These are phyloP conservation scores for Fusarium heterosporum DNA, from an alignment of 2,329 filamentous ascomycete genomes.

Conservation along the genomic window DNA sequence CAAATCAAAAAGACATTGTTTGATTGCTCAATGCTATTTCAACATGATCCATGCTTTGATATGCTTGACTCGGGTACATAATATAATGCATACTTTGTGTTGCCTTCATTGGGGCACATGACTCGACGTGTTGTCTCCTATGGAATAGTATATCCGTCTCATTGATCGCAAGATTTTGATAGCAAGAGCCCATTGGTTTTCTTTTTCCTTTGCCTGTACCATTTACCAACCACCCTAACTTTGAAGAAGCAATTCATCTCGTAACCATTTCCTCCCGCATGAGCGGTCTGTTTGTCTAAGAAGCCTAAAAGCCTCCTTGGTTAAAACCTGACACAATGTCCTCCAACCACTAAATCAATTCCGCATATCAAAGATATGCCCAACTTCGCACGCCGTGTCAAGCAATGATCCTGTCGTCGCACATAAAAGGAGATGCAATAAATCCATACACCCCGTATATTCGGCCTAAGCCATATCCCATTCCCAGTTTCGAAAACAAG, in stretches of 20 bases:
- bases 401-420: slow-evolving; percentile 30
- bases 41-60: slow-evolving; percentile 17
- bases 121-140: slow-evolving; percentile 13
- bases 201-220: slow-evolving; percentile 9
- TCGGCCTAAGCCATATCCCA: slow-evolving; percentile 20
- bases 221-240: slow-evolving; percentile 3
- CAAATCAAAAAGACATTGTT: slow-evolving; percentile 20
- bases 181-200: slow-evolving; percentile 30
- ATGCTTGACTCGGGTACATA: slow-evolving; percentile 15
- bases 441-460: slow-evolving; percentile 17
- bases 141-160: slow-evolving; percentile 3
- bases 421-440: slow-evolving; percentile 16
- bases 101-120: neutral
- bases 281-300: slow-evolving; percentile 47
- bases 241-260: slow-evolving; percentile 28
- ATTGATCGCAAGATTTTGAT: slow-evolving; percentile 10
- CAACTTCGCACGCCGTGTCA: slow-evolving; percentile 11
- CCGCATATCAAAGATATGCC: slow-evolving; percentile 12
- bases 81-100: slow-evolving; percentile 12
- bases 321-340: slow-evolving; percentile 14
- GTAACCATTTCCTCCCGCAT: slow-evolving; percentile 41
- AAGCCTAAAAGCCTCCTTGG: slow-evolving; percentile 41
- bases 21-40: slow-evolving; percentile 20
- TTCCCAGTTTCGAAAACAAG: slow-evolving; percentile 30
- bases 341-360: slow-evolving; percentile 7